Evolutionary conservation across 2,329 filamentous ascomycete species (phyloP), one percentile per base, ranked within the genome.

Genomic region (Ophiostoma triangulosporum): DNA sequence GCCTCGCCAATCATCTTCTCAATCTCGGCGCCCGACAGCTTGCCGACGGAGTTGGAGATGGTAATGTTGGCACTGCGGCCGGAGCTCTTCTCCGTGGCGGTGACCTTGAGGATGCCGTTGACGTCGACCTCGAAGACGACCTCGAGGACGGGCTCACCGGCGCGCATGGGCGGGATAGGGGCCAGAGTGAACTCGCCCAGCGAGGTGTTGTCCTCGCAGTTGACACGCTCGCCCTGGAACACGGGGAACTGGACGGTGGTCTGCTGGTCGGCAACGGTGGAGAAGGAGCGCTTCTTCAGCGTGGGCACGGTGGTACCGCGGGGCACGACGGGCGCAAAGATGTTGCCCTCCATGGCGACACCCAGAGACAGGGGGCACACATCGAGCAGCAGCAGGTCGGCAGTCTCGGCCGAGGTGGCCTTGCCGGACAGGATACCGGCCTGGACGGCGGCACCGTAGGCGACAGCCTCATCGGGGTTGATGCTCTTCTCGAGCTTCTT

Each of bases 401-500:
- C 80, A 58, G 91, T 96, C 67, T 97, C 93, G 63, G 88, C 88
- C 49, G 89, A 95, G 61, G 88, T 93, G 64, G 93, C 93, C 84
- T 48, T 33, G 70, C 93, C 93, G 56, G 91, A 96, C 61, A 98
- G 84, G 70, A 98, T 96, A 83, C 90, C 93, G 62, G 93, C 93
- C 78, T 98, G 93, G 59, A 98, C 91, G 64, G 93, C 93, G 61
- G 93, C 93, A 83, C 93, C 93, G 75, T 96, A 96, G 64, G 93
- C 93, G 66, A 98, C 93, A 64, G 93, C 93, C 80, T 98, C 93
- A 69, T 98, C 93, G 65, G 93, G 93, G 83, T 98, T 98, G 78
- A 97, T 97, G 79, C 87, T 93, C 81, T 96, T 97, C 83, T 97
- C 91, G 62, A 96, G 88, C 86, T 98, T 96, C 88, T 98, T 98